Evolutionary conservation across 2,329 filamentous ascomycete genomes (phyloP).

Genomic region (Colletotrichum tropicale): DNA sequence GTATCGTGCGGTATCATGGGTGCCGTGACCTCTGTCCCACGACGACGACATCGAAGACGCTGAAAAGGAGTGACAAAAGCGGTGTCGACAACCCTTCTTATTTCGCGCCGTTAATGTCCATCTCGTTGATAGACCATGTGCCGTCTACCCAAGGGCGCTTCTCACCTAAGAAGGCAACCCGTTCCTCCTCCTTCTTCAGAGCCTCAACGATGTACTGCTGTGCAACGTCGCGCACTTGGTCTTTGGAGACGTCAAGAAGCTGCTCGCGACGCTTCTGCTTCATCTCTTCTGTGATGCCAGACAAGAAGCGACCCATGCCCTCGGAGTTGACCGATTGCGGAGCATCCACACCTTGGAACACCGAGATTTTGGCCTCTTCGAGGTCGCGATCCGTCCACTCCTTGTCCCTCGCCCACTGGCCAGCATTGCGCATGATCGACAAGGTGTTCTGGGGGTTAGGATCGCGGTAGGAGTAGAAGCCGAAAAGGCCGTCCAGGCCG

Average conservation of each 20-base stretch:
- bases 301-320: conserved; percentile 85
- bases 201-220: conserved; percentile 80
- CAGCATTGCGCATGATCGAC: conserved; percentile 81
- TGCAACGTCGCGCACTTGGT: conserved; percentile 81
- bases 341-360: conserved; percentile 92
- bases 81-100: conserved; percentile 19
- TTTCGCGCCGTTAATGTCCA: conserved; percentile 63
- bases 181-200: conserved; percentile 62
- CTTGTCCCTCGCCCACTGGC: conserved; percentile 81
- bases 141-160: conserved; percentile 79
- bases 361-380: conserved; percentile 93
- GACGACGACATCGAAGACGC: background rate
- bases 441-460: conserved; percentile 92
- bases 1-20: background rate
- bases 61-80: background rate
- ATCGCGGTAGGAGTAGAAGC: conserved; percentile 96
- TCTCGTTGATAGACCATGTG: conserved; percentile 76
- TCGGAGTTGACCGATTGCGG: conserved; percentile 86
- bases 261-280: conserved; percentile 82
- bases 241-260: conserved; percentile 82
- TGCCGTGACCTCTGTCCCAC: background rate
- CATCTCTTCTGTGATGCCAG: conserved; percentile 87
- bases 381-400: conserved; percentile 84
- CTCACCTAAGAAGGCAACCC: conserved; percentile 79
- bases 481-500: conserved; percentile 83